These are phyloP conservation scores for Priceomyces castillae DNA, from an alignment of 805 yeast genomes.

Conservation along the genomic window DNA sequence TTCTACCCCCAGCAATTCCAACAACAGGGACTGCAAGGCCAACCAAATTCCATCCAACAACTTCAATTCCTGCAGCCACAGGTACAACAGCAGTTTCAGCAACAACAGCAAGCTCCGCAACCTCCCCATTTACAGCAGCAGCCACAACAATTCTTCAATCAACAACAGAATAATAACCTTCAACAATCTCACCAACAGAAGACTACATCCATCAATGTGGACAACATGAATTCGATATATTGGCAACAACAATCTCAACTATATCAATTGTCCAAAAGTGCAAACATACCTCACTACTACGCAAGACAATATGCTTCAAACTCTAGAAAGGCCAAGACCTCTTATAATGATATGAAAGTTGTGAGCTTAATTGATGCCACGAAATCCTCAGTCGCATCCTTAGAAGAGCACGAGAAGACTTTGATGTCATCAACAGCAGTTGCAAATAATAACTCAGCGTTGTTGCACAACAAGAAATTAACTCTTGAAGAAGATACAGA, in stretches of 20 bases:
- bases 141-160: slow-evolving; percentile 22
- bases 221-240: slow-evolving; percentile 43
- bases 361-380: slow-evolving; percentile 44
- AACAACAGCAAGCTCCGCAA: slow-evolving; percentile 20
- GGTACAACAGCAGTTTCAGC: slow-evolving; percentile 20
- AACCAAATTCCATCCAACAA: slow-evolving; percentile 11
- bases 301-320: slow-evolving; percentile 79
- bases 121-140: slow-evolving; percentile 30
- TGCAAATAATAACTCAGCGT: slow-evolving; percentile 35
- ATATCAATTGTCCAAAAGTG: slow-evolving; percentile 62
- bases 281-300: slow-evolving; percentile 72
- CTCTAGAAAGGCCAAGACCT: slow-evolving; percentile 48
- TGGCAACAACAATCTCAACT: slow-evolving; percentile 84
- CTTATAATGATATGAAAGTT: slow-evolving; percentile 35
- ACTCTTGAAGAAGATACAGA: slow-evolving; percentile 50
- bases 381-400: slow-evolving; percentile 30
- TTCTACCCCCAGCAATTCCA: slow-evolving; percentile 21
- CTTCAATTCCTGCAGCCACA: slow-evolving; percentile 20
- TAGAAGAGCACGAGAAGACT: slow-evolving; percentile 44
- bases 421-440: slow-evolving; percentile 25
- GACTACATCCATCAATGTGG: slow-evolving; percentile 29
- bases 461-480: slow-evolving; percentile 43
- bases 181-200: slow-evolving; percentile 30
- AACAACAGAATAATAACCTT: slow-evolving; percentile 15
- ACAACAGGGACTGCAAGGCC: slow-evolving; percentile 14